A percentile compares a stretch with the other conserved stretches of the same genome.
Evolutionary conservation across 2,329 filamentous ascomycete species (phyloP).

Genomic region (Pochonia chlamydosporia): DNA sequence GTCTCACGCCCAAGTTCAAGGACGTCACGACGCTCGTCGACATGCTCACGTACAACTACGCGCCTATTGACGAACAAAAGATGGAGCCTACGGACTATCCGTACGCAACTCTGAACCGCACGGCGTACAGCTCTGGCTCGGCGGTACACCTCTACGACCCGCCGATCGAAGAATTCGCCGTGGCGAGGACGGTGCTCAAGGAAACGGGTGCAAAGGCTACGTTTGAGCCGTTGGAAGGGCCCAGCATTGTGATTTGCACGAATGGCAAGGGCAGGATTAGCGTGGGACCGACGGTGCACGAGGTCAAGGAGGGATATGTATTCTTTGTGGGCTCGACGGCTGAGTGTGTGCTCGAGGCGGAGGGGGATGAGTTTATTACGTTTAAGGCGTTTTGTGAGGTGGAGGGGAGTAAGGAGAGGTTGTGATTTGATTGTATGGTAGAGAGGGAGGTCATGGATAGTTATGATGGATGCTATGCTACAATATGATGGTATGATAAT

Average conservation of each 20-base stretch:
- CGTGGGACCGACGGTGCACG: slow-evolving; percentile 75
- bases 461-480: too few species aligned
- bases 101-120: slow-evolving; percentile 75
- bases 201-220: slow-evolving; percentile 71
- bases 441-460: too few species aligned
- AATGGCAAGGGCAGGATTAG: slow-evolving; percentile 75
- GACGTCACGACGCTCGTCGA: slow-evolving; percentile 82
- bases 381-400: slow-evolving; percentile 96
- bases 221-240: slow-evolving; percentile 80
- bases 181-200: slow-evolving; percentile 74
- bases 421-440: slow-evolving; percentile 11
- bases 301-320: slow-evolving; percentile 67
- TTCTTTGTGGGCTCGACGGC: slow-evolving; percentile 87
- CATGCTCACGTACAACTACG: slow-evolving; percentile 94
- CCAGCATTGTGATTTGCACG: slow-evolving; percentile 91
- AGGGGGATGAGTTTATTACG: slow-evolving; percentile 67
- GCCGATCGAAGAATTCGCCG: slow-evolving; percentile 92
- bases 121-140: slow-evolving; percentile 73
- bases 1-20: slow-evolving; percentile 98
- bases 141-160: slow-evolving; percentile 79
- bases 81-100: slow-evolving; percentile 82
- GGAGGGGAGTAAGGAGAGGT: slow-evolving; percentile 35
- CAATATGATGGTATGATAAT: too few species aligned
- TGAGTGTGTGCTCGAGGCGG: slow-evolving; percentile 71
- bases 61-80: slow-evolving; percentile 91